Conservation (phyloP, 169 alveolate species). For the Cyclospora cayetanensis region DNA sequence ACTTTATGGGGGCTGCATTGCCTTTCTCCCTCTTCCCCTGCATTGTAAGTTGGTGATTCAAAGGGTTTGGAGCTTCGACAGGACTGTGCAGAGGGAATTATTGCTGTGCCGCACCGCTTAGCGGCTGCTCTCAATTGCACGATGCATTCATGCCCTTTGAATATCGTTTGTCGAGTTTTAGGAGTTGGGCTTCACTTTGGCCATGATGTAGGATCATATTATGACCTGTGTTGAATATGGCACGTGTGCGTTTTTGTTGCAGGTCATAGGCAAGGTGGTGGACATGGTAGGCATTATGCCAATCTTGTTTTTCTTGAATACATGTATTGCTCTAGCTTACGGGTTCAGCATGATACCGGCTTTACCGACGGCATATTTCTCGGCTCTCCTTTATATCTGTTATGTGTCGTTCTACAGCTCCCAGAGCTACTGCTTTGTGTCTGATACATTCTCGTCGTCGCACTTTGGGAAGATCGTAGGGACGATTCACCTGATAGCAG, state of each 20-base stretch:
- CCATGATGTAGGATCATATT: too few relatives aligned
- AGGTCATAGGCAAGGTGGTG: slow-evolving; percentile 69
- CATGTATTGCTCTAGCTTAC: slow-evolving; percentile 57
- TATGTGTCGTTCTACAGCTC: slow-evolving; percentile 70
- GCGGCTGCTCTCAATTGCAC: too few relatives aligned
- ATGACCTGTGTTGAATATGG: too few relatives aligned
- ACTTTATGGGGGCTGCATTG: slow-evolving; percentile 71
- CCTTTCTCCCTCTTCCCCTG: slow-evolving; percentile 71
- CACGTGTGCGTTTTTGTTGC: neutral
- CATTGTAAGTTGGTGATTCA: slow-evolving; percentile 55
- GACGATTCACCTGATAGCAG: slow-evolving; percentile 61
- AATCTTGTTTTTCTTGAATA: slow-evolving; percentile 56
- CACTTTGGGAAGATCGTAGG: slow-evolving; percentile 73
- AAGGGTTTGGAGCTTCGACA: too few relatives aligned
- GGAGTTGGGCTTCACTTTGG: too few relatives aligned
- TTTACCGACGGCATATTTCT: slow-evolving; percentile 23
- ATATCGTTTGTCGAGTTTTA: too few relatives aligned
- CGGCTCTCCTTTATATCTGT: slow-evolving; percentile 54
- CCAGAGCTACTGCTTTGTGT: slow-evolving; percentile 70
- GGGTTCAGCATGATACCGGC: slow-evolving; percentile 60
- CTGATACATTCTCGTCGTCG: slow-evolving; percentile 60
- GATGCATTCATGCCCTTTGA: too few relatives aligned
- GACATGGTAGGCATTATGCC: slow-evolving; percentile 71
- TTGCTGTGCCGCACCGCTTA: too few relatives aligned
- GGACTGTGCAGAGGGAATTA: too few relatives aligned